Evolutionary conservation across 2,329 filamentous ascomycete species (phyloP).

Genomic region (Xylariaceae sp.): DNA sequence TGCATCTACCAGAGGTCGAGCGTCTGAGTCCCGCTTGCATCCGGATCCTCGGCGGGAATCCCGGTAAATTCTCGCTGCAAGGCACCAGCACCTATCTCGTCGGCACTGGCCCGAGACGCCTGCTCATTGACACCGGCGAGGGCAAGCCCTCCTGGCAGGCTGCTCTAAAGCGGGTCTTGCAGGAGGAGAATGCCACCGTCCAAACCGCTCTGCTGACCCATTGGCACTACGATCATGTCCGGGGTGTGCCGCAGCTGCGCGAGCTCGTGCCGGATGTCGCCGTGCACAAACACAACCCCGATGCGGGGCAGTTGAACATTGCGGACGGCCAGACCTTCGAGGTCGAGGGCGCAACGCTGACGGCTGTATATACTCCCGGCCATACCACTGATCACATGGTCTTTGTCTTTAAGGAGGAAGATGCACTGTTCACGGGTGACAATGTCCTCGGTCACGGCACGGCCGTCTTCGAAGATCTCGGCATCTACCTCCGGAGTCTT

Average conservation of each 20-base stretch:
- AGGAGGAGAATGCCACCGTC: conserved; percentile 62
- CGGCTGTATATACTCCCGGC: conserved; percentile 47
- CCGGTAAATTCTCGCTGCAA: conserved; percentile 70
- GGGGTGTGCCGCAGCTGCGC: conserved; percentile 67
- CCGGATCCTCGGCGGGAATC: conserved; percentile 84
- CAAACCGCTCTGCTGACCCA: conserved; percentile 75
- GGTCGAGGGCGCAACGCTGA: conserved; percentile 40
- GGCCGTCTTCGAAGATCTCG: conserved; percentile 75
- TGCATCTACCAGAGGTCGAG: conserved; percentile 66
- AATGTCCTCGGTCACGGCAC: conserved; percentile 86
- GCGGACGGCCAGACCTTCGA: conserved; percentile 48
- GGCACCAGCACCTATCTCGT: conserved; percentile 95
- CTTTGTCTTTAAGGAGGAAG: conserved; percentile 70
- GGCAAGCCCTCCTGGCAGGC: conserved; percentile 69
- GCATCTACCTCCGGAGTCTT: conserved; percentile 62
- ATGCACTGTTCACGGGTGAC: conserved; percentile 83
- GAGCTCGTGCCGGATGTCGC: conserved; percentile 55
- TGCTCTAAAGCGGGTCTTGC: conserved; percentile 59
- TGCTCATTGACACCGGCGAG: conserved; percentile 88
- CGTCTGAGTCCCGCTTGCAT: conserved; percentile 73
- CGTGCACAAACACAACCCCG: conserved; percentile 63
- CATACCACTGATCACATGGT: conserved; percentile 81
- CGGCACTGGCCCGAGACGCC: conserved; percentile 64
- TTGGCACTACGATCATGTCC: conserved; percentile 84
- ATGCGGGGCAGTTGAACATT: conserved; percentile 47